Evolutionary conservation across 2,329 filamentous ascomycete species (phyloP), one percentile per base, ranked within the genome.

Genomic region (Pseudopyricularia javanii): DNA sequence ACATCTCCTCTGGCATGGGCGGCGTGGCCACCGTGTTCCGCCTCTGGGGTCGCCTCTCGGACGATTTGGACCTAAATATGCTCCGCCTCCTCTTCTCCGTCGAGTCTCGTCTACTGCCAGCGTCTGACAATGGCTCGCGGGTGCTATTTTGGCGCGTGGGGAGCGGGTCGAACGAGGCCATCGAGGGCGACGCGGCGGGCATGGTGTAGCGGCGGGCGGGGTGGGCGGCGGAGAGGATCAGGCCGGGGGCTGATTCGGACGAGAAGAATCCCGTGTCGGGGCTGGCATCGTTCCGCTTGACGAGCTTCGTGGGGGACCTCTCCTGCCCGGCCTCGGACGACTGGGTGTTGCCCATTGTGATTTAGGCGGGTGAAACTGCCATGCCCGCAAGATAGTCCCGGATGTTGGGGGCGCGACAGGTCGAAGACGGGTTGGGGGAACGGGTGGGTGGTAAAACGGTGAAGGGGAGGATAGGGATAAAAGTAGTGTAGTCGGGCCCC

Each of bases 251-350:
- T 6, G 65, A 43, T 4, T n/a, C 11, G 11, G 37, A 43, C 17
- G 37, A 43, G 14, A 43, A 62, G 49, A 62, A 60, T 53, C 60
- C 65, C 34, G 58, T 33, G 35, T 51, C 58, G 17, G 60, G 55
- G 56, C 59, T 64, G 51, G 62, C 67, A 55, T 63, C 64, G 58
- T 60, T 70, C 55, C 68, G 72, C 61, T 79, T 79, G 50, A 72
- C 75, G 55, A 79, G 68, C 65, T 71, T 78, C 54, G 47, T 72
- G 61, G 71, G 64, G 52, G 64, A 54, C 59, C 62, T 66, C 54
- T 62, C 65, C 56, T 59, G 58, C 55, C 66, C 63, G 61, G 68
- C 67, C 63, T 75, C 71, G 58, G 68, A 22, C 17, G 45, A 47
- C 26, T 50, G 17, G 32, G 33, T 34, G 37, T 45, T 37, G 34